Conservation (phyloP, 1,284 basidiomycete genomes). For the Rhodotorula sp. region DNA sequence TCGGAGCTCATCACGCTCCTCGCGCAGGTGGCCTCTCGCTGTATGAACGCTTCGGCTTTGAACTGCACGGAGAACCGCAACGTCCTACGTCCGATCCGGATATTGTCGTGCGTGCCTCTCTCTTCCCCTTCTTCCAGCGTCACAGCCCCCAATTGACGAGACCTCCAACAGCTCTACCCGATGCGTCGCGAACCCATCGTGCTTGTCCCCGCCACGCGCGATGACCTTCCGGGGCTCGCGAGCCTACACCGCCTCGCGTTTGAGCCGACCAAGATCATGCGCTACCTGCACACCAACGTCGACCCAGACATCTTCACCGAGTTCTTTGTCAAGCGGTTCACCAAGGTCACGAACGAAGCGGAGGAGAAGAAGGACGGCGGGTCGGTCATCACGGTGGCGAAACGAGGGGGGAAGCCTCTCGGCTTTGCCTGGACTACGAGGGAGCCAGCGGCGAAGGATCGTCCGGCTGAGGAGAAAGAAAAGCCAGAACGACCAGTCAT, state of each 20-base stretch:
- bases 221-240: not conserved
- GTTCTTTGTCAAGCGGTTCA: not conserved
- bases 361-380: conserved; percentile 1
- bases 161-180: not conserved
- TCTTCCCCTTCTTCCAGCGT: not conserved
- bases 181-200: conserved; percentile 3
- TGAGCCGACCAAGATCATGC: not conserved
- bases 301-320: not conserved
- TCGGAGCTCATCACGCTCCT: too few relatives aligned
- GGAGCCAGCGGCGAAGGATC: not conserved
- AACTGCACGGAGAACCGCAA: not conserved
- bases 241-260: not conserved
- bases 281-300: not conserved
- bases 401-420: conserved; percentile 8
- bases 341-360: not conserved
- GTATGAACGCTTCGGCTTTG: conserved; percentile 8
- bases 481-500: not conserved
- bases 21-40: conserved; percentile 3
- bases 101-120: not conserved
- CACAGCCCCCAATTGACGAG: not conserved
- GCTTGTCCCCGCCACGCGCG: not conserved
- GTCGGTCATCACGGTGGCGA: conserved; percentile 4
- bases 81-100: not conserved
- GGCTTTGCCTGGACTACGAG: conserved; percentile 6
- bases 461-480: not conserved